Conservation (phyloP, 2,329 filamentous ascomycete genomes). For the Chaetomium sp. region DNA sequence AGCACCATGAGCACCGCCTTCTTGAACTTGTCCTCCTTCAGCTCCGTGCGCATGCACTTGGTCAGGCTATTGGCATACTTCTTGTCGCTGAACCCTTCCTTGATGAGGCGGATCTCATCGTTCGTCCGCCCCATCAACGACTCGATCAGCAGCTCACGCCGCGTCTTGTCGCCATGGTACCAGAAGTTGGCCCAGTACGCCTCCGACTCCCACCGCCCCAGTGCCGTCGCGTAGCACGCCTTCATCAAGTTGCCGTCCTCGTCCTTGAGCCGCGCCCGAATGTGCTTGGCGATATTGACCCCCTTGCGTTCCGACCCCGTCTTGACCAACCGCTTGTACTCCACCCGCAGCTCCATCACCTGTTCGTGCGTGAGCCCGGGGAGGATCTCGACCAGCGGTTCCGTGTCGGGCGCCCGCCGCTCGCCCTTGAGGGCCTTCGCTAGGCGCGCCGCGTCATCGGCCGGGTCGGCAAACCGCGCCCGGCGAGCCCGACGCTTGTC, state of each 20-base stretch:
- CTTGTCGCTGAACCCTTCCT: constrained; percentile 82
- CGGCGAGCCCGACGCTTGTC: constrained; percentile 48
- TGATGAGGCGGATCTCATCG: constrained; percentile 79
- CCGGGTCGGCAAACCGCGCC: constrained; percentile 76
- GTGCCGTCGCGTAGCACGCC: constrained; percentile 79
- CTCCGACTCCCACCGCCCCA: constrained; percentile 87
- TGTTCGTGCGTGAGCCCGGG: constrained; percentile 82
- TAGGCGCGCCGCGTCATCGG: constrained; percentile 69
- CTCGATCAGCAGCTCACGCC: constrained; percentile 87
- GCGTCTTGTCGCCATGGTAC: constrained; percentile 82
- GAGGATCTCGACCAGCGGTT: constrained; percentile 73
- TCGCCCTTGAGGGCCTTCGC: constrained; percentile 67
- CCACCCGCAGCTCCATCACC: constrained; percentile 73
- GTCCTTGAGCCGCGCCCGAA: constrained; percentile 69
- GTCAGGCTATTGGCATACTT: constrained; percentile 77
- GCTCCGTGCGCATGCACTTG: constrained; percentile 83
- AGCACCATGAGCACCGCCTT: constrained; percentile 77
- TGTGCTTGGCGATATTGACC: constrained; percentile 80
- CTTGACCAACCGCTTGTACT: constrained; percentile 89
- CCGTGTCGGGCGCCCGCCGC: constrained; percentile 56
- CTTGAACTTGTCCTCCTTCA: constrained; percentile 95
- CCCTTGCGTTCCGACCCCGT: constrained; percentile 65
- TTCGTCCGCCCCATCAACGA: constrained; percentile 85
- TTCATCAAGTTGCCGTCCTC: constrained; percentile 75
- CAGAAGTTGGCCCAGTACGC: constrained; percentile 98